Base-by-base conservation (phyloP, 306 rosid species). In the Ochetophila trinervis region DNA sequence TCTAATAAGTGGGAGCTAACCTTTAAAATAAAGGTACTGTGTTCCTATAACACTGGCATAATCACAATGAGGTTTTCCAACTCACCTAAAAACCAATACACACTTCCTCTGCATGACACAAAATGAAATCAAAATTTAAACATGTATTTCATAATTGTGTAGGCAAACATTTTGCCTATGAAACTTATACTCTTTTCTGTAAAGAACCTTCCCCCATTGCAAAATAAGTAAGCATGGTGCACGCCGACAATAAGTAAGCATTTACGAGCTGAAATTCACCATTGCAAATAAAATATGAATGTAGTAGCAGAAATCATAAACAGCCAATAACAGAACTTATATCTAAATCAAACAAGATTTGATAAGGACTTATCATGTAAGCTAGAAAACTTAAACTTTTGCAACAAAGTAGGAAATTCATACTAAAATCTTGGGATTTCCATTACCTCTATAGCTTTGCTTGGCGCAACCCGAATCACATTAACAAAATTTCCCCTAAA, bases 381-480 rank as follows among this genome's bases (percentile, higher is more conserved):
- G 36, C 24, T n/a, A 48, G 59, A 60, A 62, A 61, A 65, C n/a
- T 7, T 52, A 50, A 61, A 66, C 14, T 16, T 50, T 36, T 8
- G 50, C 49, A 63, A 9, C 49, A 57, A 34, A 23, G 3, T 30
- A n/a, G 4, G 5, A 51, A 63, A 22, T 6, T 12, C 19, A 5
- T 11, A 32, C 13, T 11, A 14, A 18, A 53, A 30, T 47, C 24
- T 23, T 20, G 37, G 2, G 53, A 19, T 27, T n/a, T 37, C 23
- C 30, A 10, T 20, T 82, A 93, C 99, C 97, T 93, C 99, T 44
- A 90, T 90, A 47, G 99, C 99, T 81, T 93, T 93, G 76, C 97
- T 93, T 27, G 99, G 99, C 2, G 99, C 99, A 70, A 93, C 99
- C 57, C 99, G 90, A 73, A 93, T 88, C 23, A 93, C 99, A 77